Conservation (phyloP, 371 early-diverging fungal genomes). For the Lichtheimia ornata region DNA sequence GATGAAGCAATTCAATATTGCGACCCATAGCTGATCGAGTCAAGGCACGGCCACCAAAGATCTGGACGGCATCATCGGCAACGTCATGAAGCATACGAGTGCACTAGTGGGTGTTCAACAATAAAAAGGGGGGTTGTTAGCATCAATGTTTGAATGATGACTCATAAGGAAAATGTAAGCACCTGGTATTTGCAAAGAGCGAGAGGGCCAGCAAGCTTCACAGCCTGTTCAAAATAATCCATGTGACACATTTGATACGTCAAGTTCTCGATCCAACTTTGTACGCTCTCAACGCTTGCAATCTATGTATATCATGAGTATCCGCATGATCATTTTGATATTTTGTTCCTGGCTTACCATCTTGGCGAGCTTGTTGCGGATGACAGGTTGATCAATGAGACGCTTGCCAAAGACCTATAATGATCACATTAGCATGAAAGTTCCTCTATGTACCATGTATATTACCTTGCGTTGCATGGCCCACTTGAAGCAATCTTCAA, state of each 20-base stretch:
- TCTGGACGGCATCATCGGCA: slow-evolving; percentile 55
- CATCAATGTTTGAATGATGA: no score
- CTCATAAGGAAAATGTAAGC: no score
- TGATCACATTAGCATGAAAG: no score
- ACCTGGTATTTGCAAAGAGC: slow-evolving; percentile 51
- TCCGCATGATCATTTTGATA: slow-evolving; percentile 1
- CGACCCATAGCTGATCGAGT: slow-evolving; percentile 57
- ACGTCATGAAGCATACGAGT: slow-evolving; percentile 55
- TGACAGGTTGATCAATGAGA: slow-evolving; percentile 66
- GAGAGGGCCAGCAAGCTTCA: slow-evolving; percentile 57
- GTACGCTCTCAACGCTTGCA: slow-evolving; percentile 50
- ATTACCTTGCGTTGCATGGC: slow-evolving; percentile 48
- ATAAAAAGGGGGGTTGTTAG: not conserved
- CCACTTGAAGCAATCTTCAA: slow-evolving; percentile 45
- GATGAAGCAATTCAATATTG: slow-evolving; percentile 42
- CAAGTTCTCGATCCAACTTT: slow-evolving; percentile 54
- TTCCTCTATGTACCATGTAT: no score
- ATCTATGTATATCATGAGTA: slow-evolving; percentile 34
- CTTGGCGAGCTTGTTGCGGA: slow-evolving; percentile 64
- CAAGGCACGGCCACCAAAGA: slow-evolving; percentile 63
- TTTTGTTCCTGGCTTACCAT: slow-evolving; percentile 55
- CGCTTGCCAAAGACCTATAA: slow-evolving; percentile 73
- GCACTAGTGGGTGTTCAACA: not conserved
- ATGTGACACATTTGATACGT: slow-evolving; percentile 61
- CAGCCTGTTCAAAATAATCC: slow-evolving; percentile 47